A percentile compares a stretch with the other conserved stretches of the same genome.
Conservation (phyloP, 2,329 filamentous ascomycete genomes). For the Clonostachys chloroleuca region DNA sequence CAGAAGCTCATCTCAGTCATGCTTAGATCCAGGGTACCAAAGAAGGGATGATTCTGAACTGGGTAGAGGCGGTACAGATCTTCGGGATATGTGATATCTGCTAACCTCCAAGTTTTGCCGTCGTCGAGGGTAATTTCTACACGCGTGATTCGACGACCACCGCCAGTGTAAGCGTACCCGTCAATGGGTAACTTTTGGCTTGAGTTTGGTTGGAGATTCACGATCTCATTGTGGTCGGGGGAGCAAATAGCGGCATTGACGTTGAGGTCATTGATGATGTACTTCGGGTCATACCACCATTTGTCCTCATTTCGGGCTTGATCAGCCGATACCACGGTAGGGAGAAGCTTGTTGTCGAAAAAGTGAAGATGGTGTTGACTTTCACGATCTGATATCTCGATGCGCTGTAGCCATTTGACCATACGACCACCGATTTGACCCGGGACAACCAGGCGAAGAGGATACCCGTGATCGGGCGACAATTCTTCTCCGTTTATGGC, state of each 20-base stretch:
- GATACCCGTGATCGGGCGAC: constrained; percentile 39
- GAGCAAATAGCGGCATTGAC: neutral
- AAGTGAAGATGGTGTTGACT: constrained; percentile 41
- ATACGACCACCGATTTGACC: constrained; percentile 36
- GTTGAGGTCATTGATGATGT: neutral
- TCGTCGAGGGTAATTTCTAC: neutral
- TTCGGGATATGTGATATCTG: neutral
- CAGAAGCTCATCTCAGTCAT: neutral
- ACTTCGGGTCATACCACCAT: neutral
- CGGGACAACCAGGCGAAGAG: constrained; percentile 31
- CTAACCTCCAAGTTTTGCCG: neutral
- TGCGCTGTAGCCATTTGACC: constrained; percentile 40
- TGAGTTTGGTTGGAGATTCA: neutral
- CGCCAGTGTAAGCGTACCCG: neutral
- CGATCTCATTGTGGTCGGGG: neutral
- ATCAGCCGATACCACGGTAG: constrained; percentile 7
- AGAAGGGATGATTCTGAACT: neutral
- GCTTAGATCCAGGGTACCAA: neutral
- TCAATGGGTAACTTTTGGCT: neutral
- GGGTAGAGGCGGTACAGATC: neutral
- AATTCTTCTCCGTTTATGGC: constrained; percentile 16
- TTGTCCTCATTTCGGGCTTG: neutral
- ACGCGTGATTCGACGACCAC: neutral
- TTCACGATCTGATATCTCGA: constrained; percentile 34
- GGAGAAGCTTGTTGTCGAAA: constrained; percentile 47